Evolutionary conservation across 495 filamentous ascomycete genomes (phyloP).

Genomic region (Aspergillus wentii): DNA sequence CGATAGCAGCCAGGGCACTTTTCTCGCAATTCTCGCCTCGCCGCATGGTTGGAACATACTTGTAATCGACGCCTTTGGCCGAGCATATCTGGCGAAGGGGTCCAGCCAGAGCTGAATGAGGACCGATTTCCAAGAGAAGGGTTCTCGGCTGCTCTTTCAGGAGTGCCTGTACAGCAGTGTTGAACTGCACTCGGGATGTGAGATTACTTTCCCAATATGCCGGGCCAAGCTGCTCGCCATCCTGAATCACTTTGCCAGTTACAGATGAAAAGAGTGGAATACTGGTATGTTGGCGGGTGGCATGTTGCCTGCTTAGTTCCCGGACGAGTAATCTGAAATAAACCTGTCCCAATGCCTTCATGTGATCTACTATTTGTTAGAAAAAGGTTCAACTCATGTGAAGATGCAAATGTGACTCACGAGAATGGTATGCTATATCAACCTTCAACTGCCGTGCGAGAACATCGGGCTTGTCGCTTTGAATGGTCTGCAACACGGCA

Average conservation of each 20-base stretch:
- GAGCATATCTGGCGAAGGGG: slow-evolving; percentile 10
- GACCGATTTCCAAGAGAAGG: slow-evolving; percentile 18
- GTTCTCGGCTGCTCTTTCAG: slow-evolving; percentile 6
- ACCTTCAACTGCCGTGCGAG: background rate
- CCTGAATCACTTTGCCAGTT: slow-evolving; percentile 9
- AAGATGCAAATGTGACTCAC: no score
- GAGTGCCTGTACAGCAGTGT: slow-evolving; percentile 16
- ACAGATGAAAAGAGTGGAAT: no score
- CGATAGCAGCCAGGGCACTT: slow-evolving; percentile 16
- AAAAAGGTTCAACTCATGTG: no score
- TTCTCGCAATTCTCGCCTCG: slow-evolving; percentile 11
- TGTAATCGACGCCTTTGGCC: background rate
- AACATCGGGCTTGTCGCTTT: background rate
- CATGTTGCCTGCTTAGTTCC: no score
- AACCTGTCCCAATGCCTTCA: no score
- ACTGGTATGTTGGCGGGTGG: no score
- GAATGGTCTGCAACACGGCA: background rate
- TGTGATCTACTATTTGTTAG: no score
- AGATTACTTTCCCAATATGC: slow-evolving; percentile 40
- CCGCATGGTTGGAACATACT: slow-evolving; percentile 23
- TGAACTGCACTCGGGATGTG: slow-evolving; percentile 31
- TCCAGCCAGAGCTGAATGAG: slow-evolving; percentile 7
- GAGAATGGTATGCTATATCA: slow-evolving; percentile 3
- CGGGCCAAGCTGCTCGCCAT: slow-evolving; percentile 12
- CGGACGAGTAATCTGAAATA: no score